phyloP scores from a whole-genome alignment of 352 stramenopile genomes.

The Pythium brachiatum region DNA sequence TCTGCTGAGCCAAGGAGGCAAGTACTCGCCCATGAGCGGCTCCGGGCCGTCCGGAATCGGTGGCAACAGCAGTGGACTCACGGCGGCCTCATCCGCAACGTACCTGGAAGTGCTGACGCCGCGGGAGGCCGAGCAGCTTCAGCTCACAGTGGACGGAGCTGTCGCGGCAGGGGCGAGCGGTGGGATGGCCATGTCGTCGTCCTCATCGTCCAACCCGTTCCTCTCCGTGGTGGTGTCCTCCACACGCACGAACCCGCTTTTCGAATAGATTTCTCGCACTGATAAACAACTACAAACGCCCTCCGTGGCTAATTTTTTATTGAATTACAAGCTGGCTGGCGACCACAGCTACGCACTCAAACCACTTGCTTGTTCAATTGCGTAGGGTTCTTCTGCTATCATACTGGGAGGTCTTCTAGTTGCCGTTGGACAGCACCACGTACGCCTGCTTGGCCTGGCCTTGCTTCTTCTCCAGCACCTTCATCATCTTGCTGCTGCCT shows the following conservation, averaged over 20 bases:
- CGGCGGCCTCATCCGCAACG: conserved; percentile 13
- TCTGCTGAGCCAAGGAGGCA: conserved; percentile 25
- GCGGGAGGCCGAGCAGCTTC: conserved; percentile 10
- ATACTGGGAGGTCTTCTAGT: conserved; percentile 25
- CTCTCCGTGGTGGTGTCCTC: conserved; percentile 59
- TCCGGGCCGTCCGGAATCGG: conserved; percentile 4
- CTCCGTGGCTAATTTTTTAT: background rate
- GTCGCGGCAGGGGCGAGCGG: conserved; percentile 4
- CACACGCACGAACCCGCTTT: conserved; percentile 61
- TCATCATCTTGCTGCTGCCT: conserved; percentile 84
- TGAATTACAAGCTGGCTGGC: background rate
- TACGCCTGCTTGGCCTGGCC: conserved; percentile 78
- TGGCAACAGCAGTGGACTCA: background rate
- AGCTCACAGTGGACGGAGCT: conserved; percentile 18
- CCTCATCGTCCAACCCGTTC: conserved; percentile 31
- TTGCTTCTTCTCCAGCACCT: conserved; percentile 83
- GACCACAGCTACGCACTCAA: background rate
- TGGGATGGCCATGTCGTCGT: conserved; percentile 14
- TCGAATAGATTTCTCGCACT: conserved; percentile 28
- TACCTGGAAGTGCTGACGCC: conserved; percentile 27
- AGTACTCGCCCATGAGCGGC: conserved; percentile 32
- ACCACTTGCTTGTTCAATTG: background rate
- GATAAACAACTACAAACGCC: background rate
- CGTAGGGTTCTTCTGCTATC: too few species aligned
- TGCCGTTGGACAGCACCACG: conserved; percentile 74